Evolutionary conservation across 768 basidiomycete species (phyloP).

Genomic region (Tricholoma flavovirens): DNA sequence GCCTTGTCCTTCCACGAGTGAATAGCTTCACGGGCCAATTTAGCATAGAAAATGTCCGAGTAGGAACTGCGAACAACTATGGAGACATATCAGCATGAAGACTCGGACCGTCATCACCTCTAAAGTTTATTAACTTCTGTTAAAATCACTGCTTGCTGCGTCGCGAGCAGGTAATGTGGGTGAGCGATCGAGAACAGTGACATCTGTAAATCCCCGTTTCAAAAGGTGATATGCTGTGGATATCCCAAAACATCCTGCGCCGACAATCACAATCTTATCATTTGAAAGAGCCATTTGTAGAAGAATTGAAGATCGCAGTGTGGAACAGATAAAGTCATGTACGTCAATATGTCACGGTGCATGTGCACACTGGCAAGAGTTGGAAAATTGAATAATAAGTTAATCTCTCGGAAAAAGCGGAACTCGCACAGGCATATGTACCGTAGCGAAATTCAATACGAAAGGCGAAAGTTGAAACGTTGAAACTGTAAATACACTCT

Average conservation of each 20-base stretch:
- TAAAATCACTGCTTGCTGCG: constrained; percentile 61
- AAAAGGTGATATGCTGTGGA: constrained; percentile 83
- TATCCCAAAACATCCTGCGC: constrained; percentile 82
- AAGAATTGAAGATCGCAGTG: neutral
- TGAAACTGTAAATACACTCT: no score
- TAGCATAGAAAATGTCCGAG: constrained; percentile 59
- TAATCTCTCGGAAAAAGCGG: no score
- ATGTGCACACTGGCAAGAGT: no score
- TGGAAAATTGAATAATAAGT: no score
- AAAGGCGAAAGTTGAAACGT: no score
- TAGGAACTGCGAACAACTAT: constrained; percentile 75
- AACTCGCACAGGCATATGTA: no score
- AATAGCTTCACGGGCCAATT: constrained; percentile 74
- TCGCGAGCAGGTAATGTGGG: constrained; percentile 70
- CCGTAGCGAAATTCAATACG: no score
- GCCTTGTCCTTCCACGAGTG: constrained; percentile 60
- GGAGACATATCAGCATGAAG: neutral
- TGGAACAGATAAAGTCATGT: no score
- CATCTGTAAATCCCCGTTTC: constrained; percentile 54
- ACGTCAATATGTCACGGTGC: no score
- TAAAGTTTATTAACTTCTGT: constrained; percentile 32
- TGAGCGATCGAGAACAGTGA: constrained; percentile 76
- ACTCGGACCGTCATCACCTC: neutral
- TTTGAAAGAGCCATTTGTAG: constrained; percentile 7
- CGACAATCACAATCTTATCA: constrained; percentile 57